Evolutionary conservation across 2,329 filamentous ascomycete genomes (phyloP).

Genomic region (Chrysosphaeria jannelii): DNA sequence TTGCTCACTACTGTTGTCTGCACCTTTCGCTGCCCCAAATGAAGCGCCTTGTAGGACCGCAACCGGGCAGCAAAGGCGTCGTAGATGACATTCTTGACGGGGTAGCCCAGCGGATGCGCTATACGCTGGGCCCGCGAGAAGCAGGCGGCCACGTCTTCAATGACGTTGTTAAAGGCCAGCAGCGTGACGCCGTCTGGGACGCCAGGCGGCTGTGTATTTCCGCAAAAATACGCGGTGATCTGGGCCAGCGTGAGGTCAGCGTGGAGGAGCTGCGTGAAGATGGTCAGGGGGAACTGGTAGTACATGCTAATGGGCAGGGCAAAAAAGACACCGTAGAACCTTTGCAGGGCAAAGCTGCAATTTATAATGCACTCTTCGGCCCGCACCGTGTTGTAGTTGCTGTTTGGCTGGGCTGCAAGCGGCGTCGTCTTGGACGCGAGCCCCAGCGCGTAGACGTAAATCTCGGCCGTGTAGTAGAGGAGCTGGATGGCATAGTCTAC

Average conservation of each 20-base stretch:
- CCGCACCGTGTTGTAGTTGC: constrained; percentile 1
- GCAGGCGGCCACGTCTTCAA: constrained; percentile 4
- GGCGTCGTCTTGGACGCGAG: constrained; percentile 2
- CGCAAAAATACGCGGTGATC: constrained; percentile 4
- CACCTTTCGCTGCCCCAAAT: constrained; percentile 2
- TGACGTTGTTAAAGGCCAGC: constrained; percentile 3
- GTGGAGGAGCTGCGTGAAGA: constrained; percentile 4
- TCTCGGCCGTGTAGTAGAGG: constrained; percentile 4
- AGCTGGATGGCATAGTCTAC: constrained; percentile 3
- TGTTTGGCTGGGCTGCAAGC: constrained; percentile 1
- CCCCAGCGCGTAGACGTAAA: constrained; percentile 5
- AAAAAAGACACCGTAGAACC: constrained; percentile 4
- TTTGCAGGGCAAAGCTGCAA: constrained; percentile 3
- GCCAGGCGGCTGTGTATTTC: constrained; percentile 2
- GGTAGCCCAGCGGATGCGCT: constrained; percentile 4
- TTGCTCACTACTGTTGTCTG: background rate
- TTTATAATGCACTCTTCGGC: constrained; percentile 2
- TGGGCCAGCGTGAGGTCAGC: constrained; percentile 5
- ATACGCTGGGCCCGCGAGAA: constrained; percentile 2
- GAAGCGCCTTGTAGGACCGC: constrained; percentile 4
- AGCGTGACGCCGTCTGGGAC: constrained; percentile 2
- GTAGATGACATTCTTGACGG: constrained; percentile 3
- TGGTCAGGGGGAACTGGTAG: constrained; percentile 3
- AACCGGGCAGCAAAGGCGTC: constrained; percentile 4
- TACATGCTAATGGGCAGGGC: constrained; percentile 3